Conservation (phyloP, 2,329 filamentous ascomycete species). For the Paracoccidioides lutzii region DNA sequence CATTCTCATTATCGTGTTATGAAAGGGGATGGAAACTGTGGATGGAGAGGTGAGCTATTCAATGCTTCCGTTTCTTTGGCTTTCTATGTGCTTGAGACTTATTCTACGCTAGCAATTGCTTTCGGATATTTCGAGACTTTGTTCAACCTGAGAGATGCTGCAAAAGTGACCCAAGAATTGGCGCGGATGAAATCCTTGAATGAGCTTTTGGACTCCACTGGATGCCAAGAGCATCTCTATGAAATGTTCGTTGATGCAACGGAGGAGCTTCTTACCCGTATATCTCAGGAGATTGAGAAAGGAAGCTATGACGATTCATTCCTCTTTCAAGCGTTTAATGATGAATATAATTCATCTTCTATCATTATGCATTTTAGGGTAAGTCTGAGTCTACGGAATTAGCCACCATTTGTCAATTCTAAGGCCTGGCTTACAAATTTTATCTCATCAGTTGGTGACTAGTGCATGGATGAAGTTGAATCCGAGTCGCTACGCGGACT, state of each 20-base stretch:
- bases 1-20: constrained; percentile 82
- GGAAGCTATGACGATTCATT: constrained; percentile 43
- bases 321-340: constrained; percentile 61
- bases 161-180: constrained; percentile 56
- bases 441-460: constrained; percentile 56
- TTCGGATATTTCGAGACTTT: constrained; percentile 89
- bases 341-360: constrained; percentile 50
- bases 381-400: constrained; percentile 11
- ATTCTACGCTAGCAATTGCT: constrained; percentile 54
- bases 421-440: constrained; percentile 1
- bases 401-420: background rate
- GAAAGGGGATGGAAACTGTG: constrained; percentile 89
- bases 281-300: constrained; percentile 44
- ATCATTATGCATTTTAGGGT: constrained; percentile 76
- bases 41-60: constrained; percentile 77
- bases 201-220: constrained; percentile 55
- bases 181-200: constrained; percentile 59
- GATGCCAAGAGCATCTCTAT: constrained; percentile 55
- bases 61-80: constrained; percentile 6
- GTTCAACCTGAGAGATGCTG: constrained; percentile 51
- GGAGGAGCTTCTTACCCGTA: constrained; percentile 51
- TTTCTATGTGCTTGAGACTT: constrained; percentile 8
- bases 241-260: constrained; percentile 77
- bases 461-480: constrained; percentile 73
- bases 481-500: constrained; percentile 55